Conservation (phyloP, 176 grass and related monocot genomes). For the Eleusine indica region DNA sequence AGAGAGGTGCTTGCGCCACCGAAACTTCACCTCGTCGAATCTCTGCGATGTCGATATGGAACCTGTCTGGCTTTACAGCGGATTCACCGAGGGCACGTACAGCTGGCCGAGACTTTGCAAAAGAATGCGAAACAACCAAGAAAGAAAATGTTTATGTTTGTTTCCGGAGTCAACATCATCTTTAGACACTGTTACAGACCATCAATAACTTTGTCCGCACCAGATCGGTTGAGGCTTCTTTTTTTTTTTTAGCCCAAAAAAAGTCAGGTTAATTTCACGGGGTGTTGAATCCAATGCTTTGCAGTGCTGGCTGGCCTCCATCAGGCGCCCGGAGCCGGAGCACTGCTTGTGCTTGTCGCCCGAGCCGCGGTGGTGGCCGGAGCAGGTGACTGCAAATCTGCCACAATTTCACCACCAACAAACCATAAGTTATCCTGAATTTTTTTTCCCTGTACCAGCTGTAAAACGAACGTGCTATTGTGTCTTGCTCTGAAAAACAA, state of each 20-base stretch:
- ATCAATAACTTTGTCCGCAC: constrained; percentile 54
- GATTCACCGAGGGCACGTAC: background rate
- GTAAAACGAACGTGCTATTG: background rate
- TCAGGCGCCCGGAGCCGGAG: constrained; percentile 39
- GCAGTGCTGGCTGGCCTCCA: background rate
- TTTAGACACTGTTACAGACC: constrained; percentile 52
- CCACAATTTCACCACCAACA: background rate
- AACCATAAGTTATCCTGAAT: background rate
- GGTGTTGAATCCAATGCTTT: constrained; percentile 23
- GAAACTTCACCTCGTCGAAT: background rate
- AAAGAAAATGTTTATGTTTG: constrained; percentile 3
- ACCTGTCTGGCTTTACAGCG: constrained; percentile 27
- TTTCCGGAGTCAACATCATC: constrained; percentile 26
- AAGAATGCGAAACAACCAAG: constrained; percentile 10
- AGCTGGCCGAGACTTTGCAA: background rate
- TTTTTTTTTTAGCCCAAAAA: background rate
- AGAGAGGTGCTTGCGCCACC: no score
- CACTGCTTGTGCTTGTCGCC: background rate
- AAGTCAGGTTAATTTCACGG: constrained; percentile 26
- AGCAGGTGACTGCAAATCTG: constrained; percentile 40
- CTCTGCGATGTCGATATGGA: background rate
- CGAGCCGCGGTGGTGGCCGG: constrained; percentile 27
- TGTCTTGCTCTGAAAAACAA: background rate
- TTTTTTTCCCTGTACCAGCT: no score
- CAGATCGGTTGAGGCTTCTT: constrained; percentile 35